Conservation (phyloP, 495 filamentous ascomycete genomes). For the Tuber brumale region DNA sequence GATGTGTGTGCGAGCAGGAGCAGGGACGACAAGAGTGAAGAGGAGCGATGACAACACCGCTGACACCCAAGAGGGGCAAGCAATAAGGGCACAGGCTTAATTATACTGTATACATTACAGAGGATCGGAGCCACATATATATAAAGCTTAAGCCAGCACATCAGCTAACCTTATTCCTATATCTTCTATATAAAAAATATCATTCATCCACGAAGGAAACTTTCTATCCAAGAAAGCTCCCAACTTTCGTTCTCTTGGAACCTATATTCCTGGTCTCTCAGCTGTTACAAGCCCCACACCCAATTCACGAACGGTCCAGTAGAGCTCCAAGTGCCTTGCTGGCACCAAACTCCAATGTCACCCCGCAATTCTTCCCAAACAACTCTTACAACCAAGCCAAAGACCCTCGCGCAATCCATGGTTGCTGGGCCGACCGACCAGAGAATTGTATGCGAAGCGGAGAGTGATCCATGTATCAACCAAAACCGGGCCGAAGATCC, state of each 20-base stretch:
- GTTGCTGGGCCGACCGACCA: conserved; percentile 29
- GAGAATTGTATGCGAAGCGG: conserved; percentile 31
- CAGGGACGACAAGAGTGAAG: conserved; percentile 27
- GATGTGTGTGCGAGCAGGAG: conserved; percentile 14
- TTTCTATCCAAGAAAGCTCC: conserved; percentile 30
- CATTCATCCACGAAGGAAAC: conserved; percentile 24
- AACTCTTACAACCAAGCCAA: not conserved
- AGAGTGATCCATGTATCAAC: conserved; percentile 1
- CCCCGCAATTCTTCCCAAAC: not conserved
- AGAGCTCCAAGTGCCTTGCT: conserved; percentile 20
- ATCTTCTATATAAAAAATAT: conserved; percentile 39
- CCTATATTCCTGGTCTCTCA: conserved; percentile 21
- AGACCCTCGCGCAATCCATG: conserved; percentile 27
- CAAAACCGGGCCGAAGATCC: conserved; percentile 31
- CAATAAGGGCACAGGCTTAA: conserved; percentile 32
- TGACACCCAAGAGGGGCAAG: conserved; percentile 35
- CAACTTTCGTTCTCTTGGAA: conserved; percentile 9
- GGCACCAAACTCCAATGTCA: conserved; percentile 5
- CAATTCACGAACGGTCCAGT: conserved; percentile 3
- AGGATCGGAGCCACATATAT: conserved; percentile 36
- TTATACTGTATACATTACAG: conserved; percentile 26
- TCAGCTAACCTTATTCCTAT: conserved; percentile 30
- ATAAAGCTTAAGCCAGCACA: conserved; percentile 24
- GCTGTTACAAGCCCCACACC: conserved; percentile 15
- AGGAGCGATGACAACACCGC: conserved; percentile 38